A percentile compares a stretch with the other conserved stretches of the same genome.
These are phyloP conservation scores for Saturnispora bothae DNA, from an alignment of 805 yeast genomes.

Conservation along the genomic window DNA sequence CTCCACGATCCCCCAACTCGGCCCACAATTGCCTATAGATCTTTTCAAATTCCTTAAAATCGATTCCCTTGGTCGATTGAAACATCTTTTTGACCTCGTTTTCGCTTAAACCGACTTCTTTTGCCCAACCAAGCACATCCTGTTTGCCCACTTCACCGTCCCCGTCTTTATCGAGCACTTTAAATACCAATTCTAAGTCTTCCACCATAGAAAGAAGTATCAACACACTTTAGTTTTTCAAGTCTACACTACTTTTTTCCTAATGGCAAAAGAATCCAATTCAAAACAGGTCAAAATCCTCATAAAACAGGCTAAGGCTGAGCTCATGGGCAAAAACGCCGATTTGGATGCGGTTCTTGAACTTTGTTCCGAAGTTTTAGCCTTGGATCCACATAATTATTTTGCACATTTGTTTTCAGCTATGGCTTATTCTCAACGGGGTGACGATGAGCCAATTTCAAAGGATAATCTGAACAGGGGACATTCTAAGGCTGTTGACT, in stretches of 20 bases:
- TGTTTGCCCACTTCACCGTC: constrained; percentile 51
- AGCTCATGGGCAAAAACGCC: constrained; percentile 46
- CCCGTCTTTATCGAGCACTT: constrained; percentile 70
- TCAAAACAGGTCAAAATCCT: too few relatives aligned
- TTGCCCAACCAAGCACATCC: constrained; percentile 42
- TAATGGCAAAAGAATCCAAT: too few relatives aligned
- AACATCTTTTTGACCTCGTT: constrained; percentile 43
- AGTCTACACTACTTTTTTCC: background rate
- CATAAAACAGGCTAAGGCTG: constrained; percentile 40
- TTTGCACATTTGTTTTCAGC: constrained; percentile 65
- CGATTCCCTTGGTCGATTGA: constrained; percentile 27
- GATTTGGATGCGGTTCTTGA: constrained; percentile 43
- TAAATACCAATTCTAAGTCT: constrained; percentile 56
- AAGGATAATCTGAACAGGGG: background rate
- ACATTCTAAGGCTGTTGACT: constrained; percentile 5
- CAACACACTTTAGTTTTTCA: background rate
- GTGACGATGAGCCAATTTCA: constrained; percentile 30
- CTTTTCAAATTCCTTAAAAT: constrained; percentile 57
- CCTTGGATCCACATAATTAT: constrained; percentile 45
- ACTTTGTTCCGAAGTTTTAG: constrained; percentile 44
- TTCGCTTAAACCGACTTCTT: constrained; percentile 38
- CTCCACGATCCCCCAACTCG: constrained; percentile 40
- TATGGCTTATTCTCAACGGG: constrained; percentile 38
- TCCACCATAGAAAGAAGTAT: background rate
- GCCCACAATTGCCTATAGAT: constrained; percentile 46